Evolutionary conservation across 1,284 basidiomycete genomes (phyloP).

Genomic region (Moesziomyces sp.): DNA sequence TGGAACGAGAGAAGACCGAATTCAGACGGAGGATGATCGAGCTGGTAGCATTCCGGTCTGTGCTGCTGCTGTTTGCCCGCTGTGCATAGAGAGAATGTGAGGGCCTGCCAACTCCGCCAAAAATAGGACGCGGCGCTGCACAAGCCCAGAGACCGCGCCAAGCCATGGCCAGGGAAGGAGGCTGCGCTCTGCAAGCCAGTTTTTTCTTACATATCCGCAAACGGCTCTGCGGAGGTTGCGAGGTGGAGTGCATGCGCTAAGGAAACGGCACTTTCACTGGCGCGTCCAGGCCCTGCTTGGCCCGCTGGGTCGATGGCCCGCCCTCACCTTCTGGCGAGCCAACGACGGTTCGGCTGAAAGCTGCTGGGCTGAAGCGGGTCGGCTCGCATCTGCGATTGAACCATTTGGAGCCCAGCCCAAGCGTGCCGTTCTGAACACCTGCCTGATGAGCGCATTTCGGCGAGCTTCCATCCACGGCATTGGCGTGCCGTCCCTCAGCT

Average conservation of each 20-base stretch:
- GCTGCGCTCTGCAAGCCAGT: not conserved
- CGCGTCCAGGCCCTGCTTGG: not conserved
- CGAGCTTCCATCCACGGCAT: not conserved
- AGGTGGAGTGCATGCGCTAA: not conserved
- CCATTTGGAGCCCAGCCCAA: not conserved
- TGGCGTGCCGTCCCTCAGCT: not conserved
- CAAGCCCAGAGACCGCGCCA: not conserved
- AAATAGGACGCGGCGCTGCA: not conserved
- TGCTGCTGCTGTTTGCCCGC: not conserved
- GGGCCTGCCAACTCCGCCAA: not conserved
- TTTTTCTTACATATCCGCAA: not conserved
- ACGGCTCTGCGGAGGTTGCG: not conserved
- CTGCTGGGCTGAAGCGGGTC: not conserved
- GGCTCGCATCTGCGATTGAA: not conserved
- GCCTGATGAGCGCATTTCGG: constrained; percentile 1
- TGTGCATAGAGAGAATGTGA: not conserved
- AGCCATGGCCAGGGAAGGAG: not conserved
- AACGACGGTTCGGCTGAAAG: not conserved
- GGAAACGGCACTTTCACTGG: not conserved
- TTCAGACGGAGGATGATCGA: not conserved
- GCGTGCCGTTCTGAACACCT: not conserved
- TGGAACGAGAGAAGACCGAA: not conserved
- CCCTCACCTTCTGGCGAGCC: too few relatives aligned
- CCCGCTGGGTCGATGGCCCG: not conserved
- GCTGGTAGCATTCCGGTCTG: not conserved